Evolutionary conservation across 176 grass and related monocot species (phyloP).

Genomic region (Oryza meridionalis): DNA sequence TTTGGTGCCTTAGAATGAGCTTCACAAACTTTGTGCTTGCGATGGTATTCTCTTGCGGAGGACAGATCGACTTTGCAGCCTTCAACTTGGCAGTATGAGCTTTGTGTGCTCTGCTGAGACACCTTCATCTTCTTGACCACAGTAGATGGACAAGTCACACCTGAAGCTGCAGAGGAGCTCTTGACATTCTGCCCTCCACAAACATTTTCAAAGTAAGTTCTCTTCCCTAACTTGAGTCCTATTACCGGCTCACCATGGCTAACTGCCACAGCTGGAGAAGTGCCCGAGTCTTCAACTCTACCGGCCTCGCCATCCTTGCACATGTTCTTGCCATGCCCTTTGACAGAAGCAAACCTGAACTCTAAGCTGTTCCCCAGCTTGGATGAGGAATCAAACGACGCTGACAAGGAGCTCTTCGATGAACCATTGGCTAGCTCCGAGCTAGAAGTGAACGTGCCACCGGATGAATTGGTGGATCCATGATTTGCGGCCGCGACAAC

Average conservation of each 20-base stretch:
- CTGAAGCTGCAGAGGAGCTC: conserved; percentile 19
- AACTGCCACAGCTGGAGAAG: conserved; percentile 10
- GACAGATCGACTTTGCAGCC: conserved; percentile 67
- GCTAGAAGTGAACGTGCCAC: conserved; percentile 39
- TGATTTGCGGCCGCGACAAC: neutral
- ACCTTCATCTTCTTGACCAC: conserved; percentile 37
- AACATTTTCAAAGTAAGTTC: conserved; percentile 46
- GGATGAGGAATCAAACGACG: conserved; percentile 34
- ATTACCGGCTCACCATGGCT: conserved; percentile 36
- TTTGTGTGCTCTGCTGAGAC: conserved; percentile 39
- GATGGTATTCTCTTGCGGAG: conserved; percentile 68
- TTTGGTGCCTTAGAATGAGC: conserved; percentile 63
- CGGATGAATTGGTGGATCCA: conserved; percentile 25
- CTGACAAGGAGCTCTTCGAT: conserved; percentile 44
- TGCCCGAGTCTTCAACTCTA: neutral
- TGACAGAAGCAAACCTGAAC: conserved; percentile 23
- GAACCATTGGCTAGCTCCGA: conserved; percentile 40
- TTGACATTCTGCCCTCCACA: conserved; percentile 33
- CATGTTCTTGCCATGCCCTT: conserved; percentile 7
- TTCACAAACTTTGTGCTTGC: conserved; percentile 79
- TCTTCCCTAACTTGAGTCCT: conserved; percentile 48
- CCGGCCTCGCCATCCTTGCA: neutral
- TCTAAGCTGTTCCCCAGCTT: conserved; percentile 33
- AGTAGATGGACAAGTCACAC: neutral
- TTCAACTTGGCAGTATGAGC: conserved; percentile 64